These are phyloP conservation scores for Rhodotorula graminis DNA, from an alignment of 768 basidiomycete species.

Conservation along the genomic window DNA sequence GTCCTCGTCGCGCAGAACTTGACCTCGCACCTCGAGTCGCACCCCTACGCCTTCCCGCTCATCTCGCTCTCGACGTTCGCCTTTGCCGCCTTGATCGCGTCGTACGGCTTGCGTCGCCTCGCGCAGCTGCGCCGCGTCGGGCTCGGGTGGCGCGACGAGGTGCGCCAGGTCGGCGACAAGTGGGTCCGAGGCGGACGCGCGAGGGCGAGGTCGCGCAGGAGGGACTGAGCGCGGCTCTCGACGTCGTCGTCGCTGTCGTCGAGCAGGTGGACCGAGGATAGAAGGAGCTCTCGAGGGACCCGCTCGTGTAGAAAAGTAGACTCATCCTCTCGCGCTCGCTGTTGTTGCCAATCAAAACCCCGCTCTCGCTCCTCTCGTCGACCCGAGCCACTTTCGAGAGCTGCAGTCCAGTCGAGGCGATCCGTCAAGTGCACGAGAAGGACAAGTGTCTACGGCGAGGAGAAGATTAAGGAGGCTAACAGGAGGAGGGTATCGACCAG, in stretches of 20 bases:
- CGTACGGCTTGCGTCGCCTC: slow-evolving; percentile 61
- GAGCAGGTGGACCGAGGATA: no score
- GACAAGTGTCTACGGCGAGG: neutral
- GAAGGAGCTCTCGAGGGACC: no score
- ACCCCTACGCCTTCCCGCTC: slow-evolving; percentile 67
- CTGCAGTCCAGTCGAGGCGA: no score
- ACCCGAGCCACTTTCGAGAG: no score
- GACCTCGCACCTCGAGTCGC: slow-evolving; percentile 65
- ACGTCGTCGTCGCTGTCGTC: no score
- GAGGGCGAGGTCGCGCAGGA: slow-evolving; percentile 5
- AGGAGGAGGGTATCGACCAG: neutral
- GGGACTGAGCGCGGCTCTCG: slow-evolving; percentile 12
- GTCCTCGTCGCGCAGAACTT: slow-evolving; percentile 52
- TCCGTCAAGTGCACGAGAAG: neutral
- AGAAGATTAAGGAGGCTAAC: neutral
- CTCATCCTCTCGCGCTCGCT: no score
- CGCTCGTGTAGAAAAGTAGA: no score
- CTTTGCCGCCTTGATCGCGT: slow-evolving; percentile 61
- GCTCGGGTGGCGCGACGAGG: slow-evolving; percentile 37
- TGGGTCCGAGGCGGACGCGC: slow-evolving; percentile 14
- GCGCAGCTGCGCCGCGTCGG: slow-evolving; percentile 46
- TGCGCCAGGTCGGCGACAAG: slow-evolving; percentile 6
- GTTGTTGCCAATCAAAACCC: no score
- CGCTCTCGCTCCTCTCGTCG: no score
- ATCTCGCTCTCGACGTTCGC: slow-evolving; percentile 61